Conservation (phyloP, 768 basidiomycete genomes). For the Gymnopilus junonius region DNA sequence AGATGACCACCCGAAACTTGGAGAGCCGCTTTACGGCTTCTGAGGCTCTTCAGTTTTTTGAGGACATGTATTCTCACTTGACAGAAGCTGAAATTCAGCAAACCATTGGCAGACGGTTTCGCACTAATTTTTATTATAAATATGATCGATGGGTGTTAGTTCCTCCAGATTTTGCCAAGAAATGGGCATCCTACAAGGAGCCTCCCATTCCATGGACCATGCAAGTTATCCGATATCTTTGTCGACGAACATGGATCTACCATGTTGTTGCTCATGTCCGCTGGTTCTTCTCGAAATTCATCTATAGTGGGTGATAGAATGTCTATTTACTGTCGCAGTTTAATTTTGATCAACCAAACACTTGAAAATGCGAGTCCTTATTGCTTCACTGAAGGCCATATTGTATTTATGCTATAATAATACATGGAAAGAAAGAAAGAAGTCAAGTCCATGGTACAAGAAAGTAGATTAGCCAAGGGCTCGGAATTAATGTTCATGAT, state of each 20-base stretch:
- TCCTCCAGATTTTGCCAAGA: conserved; percentile 14
- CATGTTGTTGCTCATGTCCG: not conserved
- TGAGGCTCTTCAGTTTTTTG: conserved; percentile 31
- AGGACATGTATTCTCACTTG: conserved; percentile 9
- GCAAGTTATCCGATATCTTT: conserved; percentile 8
- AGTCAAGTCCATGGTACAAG: too few species aligned
- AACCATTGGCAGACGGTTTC: not conserved
- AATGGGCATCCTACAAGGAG: conserved; percentile 23
- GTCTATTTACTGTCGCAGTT: too few species aligned
- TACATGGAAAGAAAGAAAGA: too few species aligned
- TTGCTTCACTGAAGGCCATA: too few species aligned
- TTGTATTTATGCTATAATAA: too few species aligned
- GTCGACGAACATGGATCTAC: not conserved
- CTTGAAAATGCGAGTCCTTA: too few species aligned
- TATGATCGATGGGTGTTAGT: conserved; percentile 23
- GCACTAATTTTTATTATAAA: not conserved
- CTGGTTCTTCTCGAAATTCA: not conserved
- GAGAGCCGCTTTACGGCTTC: conserved; percentile 26
- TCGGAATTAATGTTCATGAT: too few species aligned
- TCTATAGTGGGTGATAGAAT: too few species aligned
- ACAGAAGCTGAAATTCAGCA: not conserved
- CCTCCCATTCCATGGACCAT: conserved; percentile 13
- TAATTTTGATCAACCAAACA: too few species aligned
- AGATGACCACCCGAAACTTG: conserved; percentile 30
- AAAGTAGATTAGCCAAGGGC: too few species aligned